Percentiles rank a stretch among this genome's conserved stretches.
These are phyloP conservation scores for Pistacia atlantica DNA, from an alignment of 345 rosid species.

Conservation along the genomic window DNA sequence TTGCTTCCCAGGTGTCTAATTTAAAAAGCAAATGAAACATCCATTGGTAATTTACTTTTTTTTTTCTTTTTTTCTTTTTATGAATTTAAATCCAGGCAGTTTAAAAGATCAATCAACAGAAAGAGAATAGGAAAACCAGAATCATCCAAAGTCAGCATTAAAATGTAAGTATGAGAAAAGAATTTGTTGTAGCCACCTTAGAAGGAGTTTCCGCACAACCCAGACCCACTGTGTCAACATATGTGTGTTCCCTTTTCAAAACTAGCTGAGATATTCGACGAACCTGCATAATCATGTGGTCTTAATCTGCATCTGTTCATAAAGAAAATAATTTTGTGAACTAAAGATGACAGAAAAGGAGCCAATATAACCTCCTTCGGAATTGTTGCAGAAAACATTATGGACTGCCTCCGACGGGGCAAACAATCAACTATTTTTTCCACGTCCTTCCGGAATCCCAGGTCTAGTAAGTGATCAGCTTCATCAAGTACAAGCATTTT, in stretches of 20 bases:
- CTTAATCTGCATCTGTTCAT: slow-evolving; percentile 10
- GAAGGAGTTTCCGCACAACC: slow-evolving; percentile 82
- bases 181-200: slow-evolving; percentile 46
- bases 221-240: slow-evolving; percentile 73
- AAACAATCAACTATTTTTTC: slow-evolving; percentile 89
- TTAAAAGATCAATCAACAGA: not conserved
- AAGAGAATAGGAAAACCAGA: slow-evolving; percentile 1
- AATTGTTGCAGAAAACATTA: slow-evolving; percentile 88
- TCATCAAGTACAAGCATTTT: slow-evolving; percentile 94
- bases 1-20: slow-evolving; percentile 7
- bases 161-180: not conserved
- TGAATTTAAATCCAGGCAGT: not conserved
- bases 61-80: not conserved
- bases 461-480: slow-evolving; percentile 90
- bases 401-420: slow-evolving; percentile 84
- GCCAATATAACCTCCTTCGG: slow-evolving; percentile 75
- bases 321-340: slow-evolving; percentile 5
- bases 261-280: slow-evolving; percentile 93
- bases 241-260: slow-evolving; percentile 77
- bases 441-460: slow-evolving; percentile 93
- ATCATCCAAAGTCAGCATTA: not conserved
- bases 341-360: slow-evolving; percentile 10
- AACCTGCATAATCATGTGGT: slow-evolving; percentile 51
- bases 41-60: not conserved
- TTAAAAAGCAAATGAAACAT: slow-evolving; percentile 16